A percentile compares a stretch with the other conserved stretches of the same genome.
These are phyloP conservation scores for Citrus australasica DNA, from an alignment of 345 rosid species.

Conservation along the genomic window DNA sequence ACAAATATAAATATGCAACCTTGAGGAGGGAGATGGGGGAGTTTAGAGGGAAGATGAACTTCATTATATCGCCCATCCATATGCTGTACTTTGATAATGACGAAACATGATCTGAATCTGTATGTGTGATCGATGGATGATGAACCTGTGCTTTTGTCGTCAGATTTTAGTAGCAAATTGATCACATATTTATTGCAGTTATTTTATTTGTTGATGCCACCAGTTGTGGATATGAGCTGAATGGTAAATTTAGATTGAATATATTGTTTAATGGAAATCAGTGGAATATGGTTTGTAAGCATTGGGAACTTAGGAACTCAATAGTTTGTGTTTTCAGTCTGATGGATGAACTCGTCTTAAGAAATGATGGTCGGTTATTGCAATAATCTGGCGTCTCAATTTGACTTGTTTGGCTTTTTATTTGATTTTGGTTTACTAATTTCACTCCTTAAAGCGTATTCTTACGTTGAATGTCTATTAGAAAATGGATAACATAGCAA, in stretches of 20 bases:
- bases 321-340: neutral
- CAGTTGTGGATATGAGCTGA: neutral
- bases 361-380: neutral
- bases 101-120: too few relatives aligned
- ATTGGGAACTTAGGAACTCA: neutral
- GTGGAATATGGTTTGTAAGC: neutral
- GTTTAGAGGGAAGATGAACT: slow-evolving; percentile 14
- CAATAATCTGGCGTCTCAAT: neutral
- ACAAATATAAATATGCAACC: neutral
- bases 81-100: slow-evolving; percentile 5
- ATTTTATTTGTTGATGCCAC: neutral
- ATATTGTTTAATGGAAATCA: neutral
- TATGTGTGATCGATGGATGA: neutral
- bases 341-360: neutral
- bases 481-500: too few relatives aligned
- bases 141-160: neutral
- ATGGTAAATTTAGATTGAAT: neutral
- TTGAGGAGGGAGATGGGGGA: neutral
- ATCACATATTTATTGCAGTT: neutral
- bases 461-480: too few relatives aligned
- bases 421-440: too few relatives aligned
- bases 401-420: neutral
- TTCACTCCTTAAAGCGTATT: too few relatives aligned
- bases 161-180: neutral
- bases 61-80: slow-evolving; percentile 1